Conservation (phyloP, 2,329 filamentous ascomycete genomes). For the Amesomyces nigricolor region DNA sequence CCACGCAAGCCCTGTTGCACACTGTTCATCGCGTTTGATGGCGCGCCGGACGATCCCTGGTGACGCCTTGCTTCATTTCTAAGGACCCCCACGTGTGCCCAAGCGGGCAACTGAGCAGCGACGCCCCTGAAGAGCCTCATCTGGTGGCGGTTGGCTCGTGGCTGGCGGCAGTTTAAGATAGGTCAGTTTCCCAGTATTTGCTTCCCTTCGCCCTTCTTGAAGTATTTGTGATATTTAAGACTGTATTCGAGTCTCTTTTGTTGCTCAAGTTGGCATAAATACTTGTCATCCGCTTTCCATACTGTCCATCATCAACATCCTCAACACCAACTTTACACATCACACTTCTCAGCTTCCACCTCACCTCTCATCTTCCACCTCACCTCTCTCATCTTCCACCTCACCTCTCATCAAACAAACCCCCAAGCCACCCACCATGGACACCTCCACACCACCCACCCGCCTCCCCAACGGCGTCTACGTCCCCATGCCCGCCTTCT, state of each 20-base stretch:
- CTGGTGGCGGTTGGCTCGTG: not conserved
- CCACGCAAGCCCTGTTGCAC: slow-evolving; percentile 16
- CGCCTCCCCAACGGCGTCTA: slow-evolving; percentile 39
- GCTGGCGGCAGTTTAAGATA: not conserved
- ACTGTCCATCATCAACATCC: too few relatives aligned
- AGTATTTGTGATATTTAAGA: not conserved
- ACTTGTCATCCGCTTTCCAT: too few relatives aligned
- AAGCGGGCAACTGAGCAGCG: not conserved
- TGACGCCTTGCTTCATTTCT: not conserved
- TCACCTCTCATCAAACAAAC: too few relatives aligned
- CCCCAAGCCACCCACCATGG: not conserved
- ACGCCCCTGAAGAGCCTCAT: slow-evolving; percentile 15
- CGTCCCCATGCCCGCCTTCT: slow-evolving; percentile 53
- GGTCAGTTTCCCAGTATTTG: not conserved
- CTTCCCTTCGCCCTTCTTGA: not conserved
- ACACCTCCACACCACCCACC: not conserved
- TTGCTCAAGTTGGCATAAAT: too few relatives aligned
- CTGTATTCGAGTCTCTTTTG: too few relatives aligned
- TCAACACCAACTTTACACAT: too few relatives aligned
- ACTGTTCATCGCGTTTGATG: slow-evolving; percentile 1
- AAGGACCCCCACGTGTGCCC: slow-evolving; percentile 9
- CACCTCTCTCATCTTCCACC: not conserved
- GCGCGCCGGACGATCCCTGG: slow-evolving; percentile 4
- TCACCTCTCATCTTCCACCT: not conserved
- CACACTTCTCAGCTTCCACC: too few relatives aligned